Percentiles rank a stretch among this genome's conserved stretches.
Conservation (phyloP, 768 basidiomycete species). For the Boletus barrowsii region DNA sequence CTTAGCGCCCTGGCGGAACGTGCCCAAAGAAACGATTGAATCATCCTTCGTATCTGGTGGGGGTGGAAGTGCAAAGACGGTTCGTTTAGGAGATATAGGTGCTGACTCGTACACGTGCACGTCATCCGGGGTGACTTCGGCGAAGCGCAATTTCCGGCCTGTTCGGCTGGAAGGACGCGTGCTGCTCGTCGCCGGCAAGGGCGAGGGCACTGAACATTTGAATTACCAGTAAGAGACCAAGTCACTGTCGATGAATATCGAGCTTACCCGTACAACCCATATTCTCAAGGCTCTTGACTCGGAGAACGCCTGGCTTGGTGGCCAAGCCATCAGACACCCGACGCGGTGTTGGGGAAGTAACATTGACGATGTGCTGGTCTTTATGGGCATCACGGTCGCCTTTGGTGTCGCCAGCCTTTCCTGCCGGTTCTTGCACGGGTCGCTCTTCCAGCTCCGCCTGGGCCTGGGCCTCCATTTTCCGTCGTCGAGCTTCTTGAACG, state of each 20-base stretch:
- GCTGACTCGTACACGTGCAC: constrained; percentile 82
- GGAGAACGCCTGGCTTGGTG: constrained; percentile 21
- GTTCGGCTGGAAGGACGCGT: constrained; percentile 61
- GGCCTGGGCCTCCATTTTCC: constrained; percentile 1
- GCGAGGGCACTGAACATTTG: constrained; percentile 33
- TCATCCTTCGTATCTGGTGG: constrained; percentile 25
- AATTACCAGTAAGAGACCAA: background rate
- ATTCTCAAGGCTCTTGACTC: constrained; percentile 32
- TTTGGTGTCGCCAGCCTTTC: background rate
- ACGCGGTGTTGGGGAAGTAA: constrained; percentile 14
- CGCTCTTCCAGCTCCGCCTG: background rate
- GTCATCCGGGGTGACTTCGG: constrained; percentile 69
- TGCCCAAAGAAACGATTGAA: constrained; percentile 37
- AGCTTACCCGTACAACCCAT: constrained; percentile 21
- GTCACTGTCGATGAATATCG: too few species aligned
- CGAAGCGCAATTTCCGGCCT: constrained; percentile 64
- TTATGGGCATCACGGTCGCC: background rate
- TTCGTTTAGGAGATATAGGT: constrained; percentile 68
- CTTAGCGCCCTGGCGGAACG: constrained; percentile 30
- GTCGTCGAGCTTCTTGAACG: constrained; percentile 20
- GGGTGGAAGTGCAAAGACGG: constrained; percentile 53
- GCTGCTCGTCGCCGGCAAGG: constrained; percentile 44
- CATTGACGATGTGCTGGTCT: too few species aligned
- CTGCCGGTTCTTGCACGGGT: background rate
- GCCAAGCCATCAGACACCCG: constrained; percentile 11